These are phyloP conservation scores for Pinus tabuliformis DNA, from an alignment of 75 land plant genomes.

Conservation along the genomic window DNA sequence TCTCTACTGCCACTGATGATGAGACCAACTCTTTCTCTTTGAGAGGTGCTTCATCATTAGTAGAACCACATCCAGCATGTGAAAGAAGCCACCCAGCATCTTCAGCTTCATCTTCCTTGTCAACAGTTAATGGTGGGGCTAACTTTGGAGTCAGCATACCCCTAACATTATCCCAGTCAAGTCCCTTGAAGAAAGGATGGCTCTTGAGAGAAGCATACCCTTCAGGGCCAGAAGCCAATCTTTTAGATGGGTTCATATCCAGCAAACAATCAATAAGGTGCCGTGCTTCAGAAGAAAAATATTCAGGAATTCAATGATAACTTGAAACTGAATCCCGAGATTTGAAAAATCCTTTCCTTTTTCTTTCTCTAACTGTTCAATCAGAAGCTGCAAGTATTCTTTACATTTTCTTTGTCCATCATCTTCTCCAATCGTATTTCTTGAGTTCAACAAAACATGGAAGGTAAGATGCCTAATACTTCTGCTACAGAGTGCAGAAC, in stretches of 20 bases:
- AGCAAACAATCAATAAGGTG: too few relatives aligned
- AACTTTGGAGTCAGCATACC: conserved; percentile 57
- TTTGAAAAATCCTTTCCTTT: too few relatives aligned
- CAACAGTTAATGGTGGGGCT: conserved; percentile 28
- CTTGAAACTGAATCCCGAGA: too few relatives aligned
- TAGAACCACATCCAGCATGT: not conserved
- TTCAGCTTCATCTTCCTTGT: conserved; percentile 8
- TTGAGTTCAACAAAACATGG: too few relatives aligned
- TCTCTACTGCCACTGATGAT: not conserved
- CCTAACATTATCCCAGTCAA: conserved; percentile 81
- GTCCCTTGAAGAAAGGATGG: conserved; percentile 86
- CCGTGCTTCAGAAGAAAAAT: too few relatives aligned
- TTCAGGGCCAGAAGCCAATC: conserved; percentile 80
- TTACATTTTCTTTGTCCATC: too few relatives aligned
- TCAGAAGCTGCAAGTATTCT: too few relatives aligned
- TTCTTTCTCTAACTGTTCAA: too few relatives aligned
- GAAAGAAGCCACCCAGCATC: conserved; percentile 7
- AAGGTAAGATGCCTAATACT: too few relatives aligned
- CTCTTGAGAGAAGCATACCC: conserved; percentile 81
- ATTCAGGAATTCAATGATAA: too few relatives aligned
- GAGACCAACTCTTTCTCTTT: conserved; percentile 7
- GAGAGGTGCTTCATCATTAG: conserved; percentile 1
- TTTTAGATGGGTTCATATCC: conserved; percentile 72
- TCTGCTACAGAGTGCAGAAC: too few relatives aligned
- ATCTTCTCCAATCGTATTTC: too few relatives aligned